Percentiles rank a stretch among this genome's conserved stretches.
Conservation (phyloP, 768 basidiomycete species). For the Polyporus arcularius region DNA sequence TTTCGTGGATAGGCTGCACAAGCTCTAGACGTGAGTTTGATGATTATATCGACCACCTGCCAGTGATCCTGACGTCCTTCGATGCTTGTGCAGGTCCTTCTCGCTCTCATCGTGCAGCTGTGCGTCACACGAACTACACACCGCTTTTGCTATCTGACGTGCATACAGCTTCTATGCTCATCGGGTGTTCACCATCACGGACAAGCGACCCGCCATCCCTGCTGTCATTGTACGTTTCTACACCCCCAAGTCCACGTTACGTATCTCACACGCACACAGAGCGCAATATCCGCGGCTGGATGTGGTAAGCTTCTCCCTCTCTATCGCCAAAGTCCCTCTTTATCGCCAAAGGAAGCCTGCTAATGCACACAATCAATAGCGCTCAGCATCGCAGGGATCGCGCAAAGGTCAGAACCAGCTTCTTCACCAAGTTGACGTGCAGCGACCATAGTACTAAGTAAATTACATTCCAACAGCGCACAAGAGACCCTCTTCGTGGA, state of each 20-base stretch:
- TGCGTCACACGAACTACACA: background rate
- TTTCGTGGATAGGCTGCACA: conserved; percentile 14
- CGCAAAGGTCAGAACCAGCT: background rate
- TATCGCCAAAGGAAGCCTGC: background rate
- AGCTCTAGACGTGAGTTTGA: conserved; percentile 19
- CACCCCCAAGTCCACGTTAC: background rate
- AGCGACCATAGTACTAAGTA: background rate
- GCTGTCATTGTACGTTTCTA: conserved; percentile 8
- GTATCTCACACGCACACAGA: background rate
- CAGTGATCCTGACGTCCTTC: background rate
- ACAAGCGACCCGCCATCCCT: background rate
- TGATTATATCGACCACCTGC: too few species aligned
- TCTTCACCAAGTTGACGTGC: background rate
- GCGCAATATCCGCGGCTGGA: background rate
- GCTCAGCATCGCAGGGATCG: background rate
- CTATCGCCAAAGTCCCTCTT: too few species aligned
- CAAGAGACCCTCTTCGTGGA: conserved; percentile 14
- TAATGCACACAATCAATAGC: background rate
- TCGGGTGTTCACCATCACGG: conserved; percentile 18
- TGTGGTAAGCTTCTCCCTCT: background rate
- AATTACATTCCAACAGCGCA: background rate
- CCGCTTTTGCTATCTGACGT: too few species aligned
- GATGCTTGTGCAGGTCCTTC: conserved; percentile 12
- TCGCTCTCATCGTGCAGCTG: conserved; percentile 22
- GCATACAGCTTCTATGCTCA: conserved; percentile 21